Evolutionary conservation across 257 asterid genomes (phyloP).

Genomic region (Ilex asprella): DNA sequence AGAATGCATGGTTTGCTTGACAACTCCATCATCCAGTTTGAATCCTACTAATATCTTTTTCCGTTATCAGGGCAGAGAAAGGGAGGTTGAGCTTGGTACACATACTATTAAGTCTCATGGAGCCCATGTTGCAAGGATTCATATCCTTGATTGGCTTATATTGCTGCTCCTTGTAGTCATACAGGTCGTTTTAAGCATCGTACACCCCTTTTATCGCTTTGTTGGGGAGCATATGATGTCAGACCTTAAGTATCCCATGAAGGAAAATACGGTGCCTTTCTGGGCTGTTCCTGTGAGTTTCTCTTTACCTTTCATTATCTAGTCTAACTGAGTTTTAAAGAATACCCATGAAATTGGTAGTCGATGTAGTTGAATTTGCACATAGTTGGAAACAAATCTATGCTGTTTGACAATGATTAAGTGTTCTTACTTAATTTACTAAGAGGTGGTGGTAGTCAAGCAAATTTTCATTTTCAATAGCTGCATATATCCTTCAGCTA

Average conservation of each 20-base stretch:
- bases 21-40: slow-evolving; percentile 2
- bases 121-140: slow-evolving; percentile 43
- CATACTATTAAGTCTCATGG: slow-evolving; percentile 75
- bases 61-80: slow-evolving; percentile 26
- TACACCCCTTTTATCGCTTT: slow-evolving; percentile 64
- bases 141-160: slow-evolving; percentile 76
- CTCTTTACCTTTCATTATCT: background rate
- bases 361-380: background rate
- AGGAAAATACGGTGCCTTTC: slow-evolving; percentile 68
- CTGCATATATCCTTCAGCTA: too few species aligned
- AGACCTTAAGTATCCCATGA: slow-evolving; percentile 77
- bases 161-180: slow-evolving; percentile 49
- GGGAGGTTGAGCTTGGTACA: slow-evolving; percentile 34
- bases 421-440: background rate
- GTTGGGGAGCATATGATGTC: slow-evolving; percentile 72
- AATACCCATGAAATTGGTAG: background rate
- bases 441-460: background rate
- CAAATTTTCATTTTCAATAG: too few species aligned
- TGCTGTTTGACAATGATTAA: background rate
- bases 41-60: background rate
- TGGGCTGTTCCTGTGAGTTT: slow-evolving; percentile 88
- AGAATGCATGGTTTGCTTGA: background rate
- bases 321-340: background rate
- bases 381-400: background rate
- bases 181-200: slow-evolving; percentile 37